Conservation (phyloP, 495 filamentous ascomycete genomes). For the Elasticomyces elasticus region DNA sequence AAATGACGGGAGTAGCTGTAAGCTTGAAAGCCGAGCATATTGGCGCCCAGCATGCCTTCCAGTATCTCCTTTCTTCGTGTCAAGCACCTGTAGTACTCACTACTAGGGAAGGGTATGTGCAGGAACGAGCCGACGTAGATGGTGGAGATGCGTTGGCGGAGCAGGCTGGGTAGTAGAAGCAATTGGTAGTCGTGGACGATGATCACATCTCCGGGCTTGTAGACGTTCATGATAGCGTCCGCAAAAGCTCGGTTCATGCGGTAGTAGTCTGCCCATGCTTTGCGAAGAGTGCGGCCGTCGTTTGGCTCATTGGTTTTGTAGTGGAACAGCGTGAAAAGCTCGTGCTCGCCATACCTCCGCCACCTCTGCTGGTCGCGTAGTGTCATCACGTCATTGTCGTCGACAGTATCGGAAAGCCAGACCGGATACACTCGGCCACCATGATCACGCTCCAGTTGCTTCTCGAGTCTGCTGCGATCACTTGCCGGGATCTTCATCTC, state of each 20-base stretch:
- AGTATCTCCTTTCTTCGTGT: constrained; percentile 78
- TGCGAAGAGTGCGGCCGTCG: constrained; percentile 68
- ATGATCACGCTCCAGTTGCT: constrained; percentile 55
- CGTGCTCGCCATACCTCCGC: constrained; percentile 80
- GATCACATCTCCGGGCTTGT: constrained; percentile 82
- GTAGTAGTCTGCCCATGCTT: constrained; percentile 81
- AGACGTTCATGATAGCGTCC: constrained; percentile 70
- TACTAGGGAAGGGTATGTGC: constrained; percentile 87
- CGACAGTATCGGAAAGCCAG: constrained; percentile 66
- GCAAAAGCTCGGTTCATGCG: constrained; percentile 81
- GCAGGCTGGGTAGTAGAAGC: constrained; percentile 71
- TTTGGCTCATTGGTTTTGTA: constrained; percentile 85
- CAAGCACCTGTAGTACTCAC: constrained; percentile 81
- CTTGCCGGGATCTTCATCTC: constrained; percentile 26
- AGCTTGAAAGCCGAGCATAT: constrained; percentile 87
- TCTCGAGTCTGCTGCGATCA: constrained; percentile 60
- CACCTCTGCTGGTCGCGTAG: constrained; percentile 70
- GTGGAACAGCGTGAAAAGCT: constrained; percentile 81
- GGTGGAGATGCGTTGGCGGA: constrained; percentile 70
- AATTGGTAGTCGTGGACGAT: constrained; percentile 90
- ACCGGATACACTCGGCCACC: constrained; percentile 66
- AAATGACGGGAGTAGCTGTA: constrained; percentile 90
- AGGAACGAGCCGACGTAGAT: constrained; percentile 87
- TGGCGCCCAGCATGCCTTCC: constrained; percentile 76
- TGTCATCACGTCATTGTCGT: constrained; percentile 48